These are phyloP conservation scores for Clavispora phyllophila DNA, from an alignment of 805 yeast species.

Conservation along the genomic window DNA sequence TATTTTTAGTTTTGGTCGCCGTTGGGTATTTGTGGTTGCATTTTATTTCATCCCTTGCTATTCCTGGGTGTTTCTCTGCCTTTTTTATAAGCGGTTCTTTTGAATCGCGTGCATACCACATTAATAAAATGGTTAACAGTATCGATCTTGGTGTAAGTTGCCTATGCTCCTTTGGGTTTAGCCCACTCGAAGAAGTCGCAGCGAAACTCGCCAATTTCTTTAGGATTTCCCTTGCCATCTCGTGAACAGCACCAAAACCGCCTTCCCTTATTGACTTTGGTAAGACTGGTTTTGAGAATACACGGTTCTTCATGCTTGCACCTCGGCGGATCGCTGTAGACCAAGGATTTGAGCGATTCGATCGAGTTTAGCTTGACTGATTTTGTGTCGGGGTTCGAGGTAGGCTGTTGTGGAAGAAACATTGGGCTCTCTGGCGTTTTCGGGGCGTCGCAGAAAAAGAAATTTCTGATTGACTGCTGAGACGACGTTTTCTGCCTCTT, in stretches of 20 bases:
- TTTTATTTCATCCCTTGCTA: slow-evolving; percentile 1
- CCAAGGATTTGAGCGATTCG: slow-evolving; percentile 3
- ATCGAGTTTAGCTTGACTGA: slow-evolving; percentile 2
- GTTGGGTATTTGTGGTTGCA: slow-evolving; percentile 2
- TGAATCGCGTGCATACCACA: background rate
- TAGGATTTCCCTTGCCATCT: slow-evolving; percentile 8
- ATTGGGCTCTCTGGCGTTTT: too few relatives aligned
- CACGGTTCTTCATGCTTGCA: slow-evolving; percentile 25
- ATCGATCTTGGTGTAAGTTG: background rate
- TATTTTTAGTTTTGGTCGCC: slow-evolving; percentile 5
- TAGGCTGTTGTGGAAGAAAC: background rate
- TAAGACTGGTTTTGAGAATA: slow-evolving; percentile 24
- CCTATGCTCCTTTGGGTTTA: background rate
- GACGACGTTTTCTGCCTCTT: slow-evolving; percentile 9
- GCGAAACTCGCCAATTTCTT: slow-evolving; percentile 13
- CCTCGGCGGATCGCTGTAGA: slow-evolving; percentile 23
- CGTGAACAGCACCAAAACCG: slow-evolving; percentile 30
- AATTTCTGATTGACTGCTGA: slow-evolving; percentile 23
- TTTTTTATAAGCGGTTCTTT: background rate
- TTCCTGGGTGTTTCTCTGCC: background rate
- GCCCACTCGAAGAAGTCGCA: slow-evolving; percentile 17
- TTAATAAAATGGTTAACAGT: background rate
- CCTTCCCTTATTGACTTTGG: slow-evolving; percentile 22
- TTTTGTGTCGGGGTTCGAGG: background rate
- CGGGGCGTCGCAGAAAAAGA: slow-evolving; percentile 14